phyloP scores from a whole-genome alignment of 2,329 filamentous ascomycete genomes.

The Scedosporium minutisporum region DNA sequence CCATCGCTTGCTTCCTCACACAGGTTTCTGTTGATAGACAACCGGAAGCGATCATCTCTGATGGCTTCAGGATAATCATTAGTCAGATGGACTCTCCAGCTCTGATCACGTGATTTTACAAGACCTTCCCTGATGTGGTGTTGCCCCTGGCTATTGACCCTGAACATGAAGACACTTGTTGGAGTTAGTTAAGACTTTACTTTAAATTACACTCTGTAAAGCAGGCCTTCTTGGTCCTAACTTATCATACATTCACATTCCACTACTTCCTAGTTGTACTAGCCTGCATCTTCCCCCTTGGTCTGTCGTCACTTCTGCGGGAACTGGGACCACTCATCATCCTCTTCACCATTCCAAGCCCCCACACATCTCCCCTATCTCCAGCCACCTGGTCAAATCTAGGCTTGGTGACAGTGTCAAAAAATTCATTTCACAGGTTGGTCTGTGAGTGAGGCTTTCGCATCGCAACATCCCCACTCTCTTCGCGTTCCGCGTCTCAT shows the following conservation, averaged over 20 bases:
- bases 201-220: background rate
- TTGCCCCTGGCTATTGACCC: background rate
- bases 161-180: background rate
- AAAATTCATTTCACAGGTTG: background rate
- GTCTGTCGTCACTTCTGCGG: background rate
- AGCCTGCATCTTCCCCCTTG: background rate
- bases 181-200: background rate
- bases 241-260: background rate
- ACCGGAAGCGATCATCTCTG: background rate
- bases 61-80: no score
- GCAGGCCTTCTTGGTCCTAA: background rate
- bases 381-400: background rate
- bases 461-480: background rate
- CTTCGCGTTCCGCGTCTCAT: background rate
- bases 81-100: no score
- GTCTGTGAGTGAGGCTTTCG: background rate
- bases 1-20: no score
- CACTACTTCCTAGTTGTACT: background rate
- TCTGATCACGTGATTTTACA: background rate
- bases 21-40: no score
- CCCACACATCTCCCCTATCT: background rate
- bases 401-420: background rate
- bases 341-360: background rate
- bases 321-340: background rate
- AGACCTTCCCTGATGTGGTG: background rate